Evolutionary conservation across 345 rosid species (phyloP), one percentile per base, ranked within the genome.

Genomic region (Brassica nigra): DNA sequence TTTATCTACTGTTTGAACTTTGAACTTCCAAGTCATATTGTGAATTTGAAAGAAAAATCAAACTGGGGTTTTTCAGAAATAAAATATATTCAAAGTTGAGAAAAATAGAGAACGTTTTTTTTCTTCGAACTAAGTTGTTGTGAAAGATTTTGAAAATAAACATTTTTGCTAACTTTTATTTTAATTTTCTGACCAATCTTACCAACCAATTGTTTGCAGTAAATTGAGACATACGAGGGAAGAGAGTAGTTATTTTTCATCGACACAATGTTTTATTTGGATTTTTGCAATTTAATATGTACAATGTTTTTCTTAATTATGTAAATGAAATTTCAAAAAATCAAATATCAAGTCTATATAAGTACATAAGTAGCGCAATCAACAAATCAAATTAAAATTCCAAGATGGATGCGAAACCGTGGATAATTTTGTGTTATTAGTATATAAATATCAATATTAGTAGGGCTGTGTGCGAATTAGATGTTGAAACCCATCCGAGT

Each of bases 1-100:
- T 77, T 52, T 29, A 18, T 62, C 55, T 49, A 70, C 75, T 70
- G 63, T 44, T 77, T 28, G 65, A 61, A 54, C 61, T 57, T 57
- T 76, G 47, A 67, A 39, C 47, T 44, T 44, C 66, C 16, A 49
- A 33, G 62, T 42, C 34, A 8, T 62, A 29, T 28, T 8, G 57
- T 37, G 59, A 64, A 6, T 47, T 47, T 14, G 55, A 47, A 14
- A 47, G 7, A 47, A 16, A 47, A 16, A 54, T 54, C 2, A 54
- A 54, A 54, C 27, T 6, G 61, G 57, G 57, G 20, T n/a, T 52
- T 52, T 44, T 2, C 18, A 10, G 8, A 16, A 76, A 70, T 5
- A 3, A 9, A 62, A 30, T 20, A 20, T n/a, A 66, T 55, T 55
- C 11, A n/a, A 8, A 27, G 57, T 15, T 2, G 0, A 65, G 27